These are phyloP conservation scores for Nephromyces sp. DNA, from an alignment of 169 alveolate species.

Conservation along the genomic window DNA sequence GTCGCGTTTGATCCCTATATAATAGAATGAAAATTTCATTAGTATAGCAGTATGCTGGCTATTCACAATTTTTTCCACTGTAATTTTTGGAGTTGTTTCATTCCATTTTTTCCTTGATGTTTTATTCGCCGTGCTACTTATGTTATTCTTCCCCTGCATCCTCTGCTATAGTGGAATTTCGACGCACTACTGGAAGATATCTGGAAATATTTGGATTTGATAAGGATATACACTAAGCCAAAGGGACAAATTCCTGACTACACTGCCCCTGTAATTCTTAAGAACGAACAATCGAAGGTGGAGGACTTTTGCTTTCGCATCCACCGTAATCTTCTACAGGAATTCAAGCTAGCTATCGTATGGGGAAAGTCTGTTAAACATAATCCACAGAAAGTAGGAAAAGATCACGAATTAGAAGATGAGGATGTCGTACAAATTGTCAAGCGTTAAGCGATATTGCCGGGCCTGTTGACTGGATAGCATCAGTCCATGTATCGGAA, in stretches of 20 bases:
- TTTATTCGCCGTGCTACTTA: background rate
- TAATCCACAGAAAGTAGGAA: constrained; percentile 91
- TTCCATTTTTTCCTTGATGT: background rate
- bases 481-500: too few species aligned
- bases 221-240: constrained; percentile 97
- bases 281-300: constrained; percentile 36
- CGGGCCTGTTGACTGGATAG: too few species aligned
- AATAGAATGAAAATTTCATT: background rate
- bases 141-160: too few species aligned
- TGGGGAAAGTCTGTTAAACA: constrained; percentile 97
- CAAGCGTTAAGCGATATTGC: too few species aligned
- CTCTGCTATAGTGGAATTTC: constrained; percentile 70
- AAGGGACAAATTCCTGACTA: constrained; percentile 44
- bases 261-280: constrained; percentile 23
- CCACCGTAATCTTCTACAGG: constrained; percentile 54
- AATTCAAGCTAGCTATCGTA: constrained; percentile 88
- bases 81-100: background rate
- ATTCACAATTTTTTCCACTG: background rate
- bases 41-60: background rate
- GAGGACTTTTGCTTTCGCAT: constrained; percentile 65
- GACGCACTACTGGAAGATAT: constrained; percentile 87
- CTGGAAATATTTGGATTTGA: constrained; percentile 91
- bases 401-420: constrained; percentile 53
- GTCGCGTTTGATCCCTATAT: background rate
- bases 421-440: constrained; percentile 65